Base-by-base conservation (phyloP, 805 yeast species). In the Ogataea parapolymorpha region DNA sequence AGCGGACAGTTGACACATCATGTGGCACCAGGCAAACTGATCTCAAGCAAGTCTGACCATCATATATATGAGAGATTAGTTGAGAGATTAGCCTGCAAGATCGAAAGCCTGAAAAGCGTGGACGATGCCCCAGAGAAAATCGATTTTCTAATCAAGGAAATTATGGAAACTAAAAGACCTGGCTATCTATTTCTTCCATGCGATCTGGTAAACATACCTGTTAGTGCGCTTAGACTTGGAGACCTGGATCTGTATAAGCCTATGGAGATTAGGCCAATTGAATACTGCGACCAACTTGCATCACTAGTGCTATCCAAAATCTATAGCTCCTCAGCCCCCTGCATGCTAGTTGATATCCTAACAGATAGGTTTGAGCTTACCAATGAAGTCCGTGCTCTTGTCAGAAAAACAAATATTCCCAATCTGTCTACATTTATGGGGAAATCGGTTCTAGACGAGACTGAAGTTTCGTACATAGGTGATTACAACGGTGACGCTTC, bases 181-280 rank as follows among this genome's bases (percentile, higher is more conserved):
- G 96, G 95, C 12, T 89, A 84, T 55, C 59, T 89, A 35, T 86
- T 78, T 58, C 60, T 90, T 34, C 96, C 97, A 2, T 66, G 75
- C 31, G 90, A 89, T 58, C 60, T 85, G 49, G 75, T 79, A 8
- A 77, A 79, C 39, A 45, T 51, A 11, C 26, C 55, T 5, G 69
- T 79, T 41, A 66, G 65, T 42, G 58, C 61, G 9, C 46, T 65
- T 39, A 54, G 31, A 38, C 67, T 48, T 50, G 45, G 9, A 7
- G 38, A 35, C 8, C 31, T 37, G n/a, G 23, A 20, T 13, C 32
- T 22, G 16, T 25, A 15, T 15, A 15, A 32, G 9, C 26, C 39
- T 12, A 11, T 15, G 23, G 41, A 25, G 27, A 38, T 11, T 15
- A 26, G 7, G 35, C 46, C 37, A 26, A n/a, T 23, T 23, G 42